Evolutionary conservation across 1,284 basidiomycete genomes (phyloP).

Genomic region (Sporisorium sorghi): DNA sequence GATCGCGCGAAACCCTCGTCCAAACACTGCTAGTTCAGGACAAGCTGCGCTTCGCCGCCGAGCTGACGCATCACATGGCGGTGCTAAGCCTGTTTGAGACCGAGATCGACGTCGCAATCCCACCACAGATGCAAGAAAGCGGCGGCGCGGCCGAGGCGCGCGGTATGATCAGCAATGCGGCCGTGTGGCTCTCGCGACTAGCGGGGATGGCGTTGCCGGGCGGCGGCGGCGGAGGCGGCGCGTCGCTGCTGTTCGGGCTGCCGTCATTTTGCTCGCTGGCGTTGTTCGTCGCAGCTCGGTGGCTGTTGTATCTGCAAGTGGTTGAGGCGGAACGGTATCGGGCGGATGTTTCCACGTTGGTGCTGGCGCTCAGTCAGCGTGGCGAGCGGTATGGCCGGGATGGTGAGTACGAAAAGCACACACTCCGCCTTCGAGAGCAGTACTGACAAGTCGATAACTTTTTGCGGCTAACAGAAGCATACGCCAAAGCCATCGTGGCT

Average conservation of each 20-base stretch:
- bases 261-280: constrained; percentile 28
- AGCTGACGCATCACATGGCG: constrained; percentile 30
- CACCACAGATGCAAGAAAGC: background rate
- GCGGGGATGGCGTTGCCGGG: constrained; percentile 27
- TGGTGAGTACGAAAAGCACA: constrained; percentile 30
- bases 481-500: constrained; percentile 27
- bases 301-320: constrained; percentile 28
- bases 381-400: constrained; percentile 16
- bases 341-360: constrained; percentile 23
- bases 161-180: constrained; percentile 27
- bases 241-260: constrained; percentile 9
- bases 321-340: constrained; percentile 14
- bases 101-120: constrained; percentile 15
- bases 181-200: constrained; percentile 32
- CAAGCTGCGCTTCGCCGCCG: constrained; percentile 26
- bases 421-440: too few relatives aligned
- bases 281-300: constrained; percentile 28
- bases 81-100: constrained; percentile 32
- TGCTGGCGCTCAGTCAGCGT: constrained; percentile 13
- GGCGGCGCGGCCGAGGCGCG: constrained; percentile 18
- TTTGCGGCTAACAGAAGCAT: constrained; percentile 4
- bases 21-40: constrained; percentile 23
- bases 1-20: constrained; percentile 14
- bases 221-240: too few relatives aligned
- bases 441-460: too few relatives aligned